These are phyloP conservation scores for Penicillium robsamsonii DNA, from an alignment of 495 filamentous ascomycete species.

Conservation along the genomic window DNA sequence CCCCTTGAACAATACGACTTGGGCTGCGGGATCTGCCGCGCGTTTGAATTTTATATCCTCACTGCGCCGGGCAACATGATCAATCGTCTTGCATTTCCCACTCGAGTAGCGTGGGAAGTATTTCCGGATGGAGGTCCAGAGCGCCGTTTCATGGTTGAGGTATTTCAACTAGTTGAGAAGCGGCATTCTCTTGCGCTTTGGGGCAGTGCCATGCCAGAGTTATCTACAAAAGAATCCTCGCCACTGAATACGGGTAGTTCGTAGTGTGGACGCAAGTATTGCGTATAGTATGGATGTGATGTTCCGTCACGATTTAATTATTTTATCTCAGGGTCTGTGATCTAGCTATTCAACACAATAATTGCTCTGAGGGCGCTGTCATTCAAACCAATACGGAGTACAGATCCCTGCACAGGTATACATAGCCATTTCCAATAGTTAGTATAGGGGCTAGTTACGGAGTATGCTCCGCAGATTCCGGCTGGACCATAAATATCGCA, in stretches of 20 bases:
- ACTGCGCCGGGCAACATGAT: slow-evolving; percentile 47
- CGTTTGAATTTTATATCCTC: slow-evolving; percentile 41
- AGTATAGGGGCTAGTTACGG: too few relatives aligned
- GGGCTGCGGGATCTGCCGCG: slow-evolving; percentile 44
- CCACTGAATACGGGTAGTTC: slow-evolving; percentile 18
- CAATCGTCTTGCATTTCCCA: slow-evolving; percentile 45
- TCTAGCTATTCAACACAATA: not conserved
- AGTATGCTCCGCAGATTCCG: not conserved
- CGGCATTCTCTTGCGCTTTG: slow-evolving; percentile 42
- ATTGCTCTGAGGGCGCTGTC: not conserved
- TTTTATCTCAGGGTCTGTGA: not conserved
- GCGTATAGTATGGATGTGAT: not conserved
- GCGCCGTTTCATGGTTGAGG: slow-evolving; percentile 37
- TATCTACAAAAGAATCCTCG: slow-evolving; percentile 32
- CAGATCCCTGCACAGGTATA: not conserved
- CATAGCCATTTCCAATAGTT: not conserved
- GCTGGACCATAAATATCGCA: not conserved
- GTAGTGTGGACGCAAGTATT: not conserved
- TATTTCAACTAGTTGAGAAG: slow-evolving; percentile 41
- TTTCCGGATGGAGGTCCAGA: slow-evolving; percentile 40
- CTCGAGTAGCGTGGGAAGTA: slow-evolving; percentile 45
- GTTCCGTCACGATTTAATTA: not conserved
- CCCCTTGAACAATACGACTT: slow-evolving; percentile 40
- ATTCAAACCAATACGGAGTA: not conserved
- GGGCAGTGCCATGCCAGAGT: slow-evolving; percentile 43